These are phyloP conservation scores for Adansonia gregorii DNA, from an alignment of 441 rosid species.

Conservation along the genomic window DNA sequence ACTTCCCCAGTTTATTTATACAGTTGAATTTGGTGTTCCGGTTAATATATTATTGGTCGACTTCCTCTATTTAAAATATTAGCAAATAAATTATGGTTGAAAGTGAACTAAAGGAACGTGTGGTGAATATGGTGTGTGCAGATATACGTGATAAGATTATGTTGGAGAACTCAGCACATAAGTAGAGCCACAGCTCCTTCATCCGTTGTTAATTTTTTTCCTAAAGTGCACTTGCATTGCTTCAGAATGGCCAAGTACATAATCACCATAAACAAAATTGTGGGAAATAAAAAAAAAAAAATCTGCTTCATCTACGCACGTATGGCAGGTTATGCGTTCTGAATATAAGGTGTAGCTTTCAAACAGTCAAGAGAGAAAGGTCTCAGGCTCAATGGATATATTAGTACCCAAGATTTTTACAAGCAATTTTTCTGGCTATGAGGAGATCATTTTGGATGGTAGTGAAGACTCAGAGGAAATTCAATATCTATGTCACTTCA, in stretches of 20 bases:
- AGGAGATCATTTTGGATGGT: constrained; percentile 21
- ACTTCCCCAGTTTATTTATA: constrained; percentile 31
- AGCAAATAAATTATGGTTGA: constrained; percentile 43
- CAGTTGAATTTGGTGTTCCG: constrained; percentile 21
- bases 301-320: not conserved
- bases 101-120: constrained; percentile 47
- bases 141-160: constrained; percentile 57
- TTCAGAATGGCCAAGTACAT: not conserved
- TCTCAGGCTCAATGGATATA: not conserved
- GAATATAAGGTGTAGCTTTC: not conserved
- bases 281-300: not conserved
- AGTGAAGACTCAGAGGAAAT: constrained; percentile 22
- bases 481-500: constrained; percentile 29
- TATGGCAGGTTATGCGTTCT: not conserved
- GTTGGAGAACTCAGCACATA: constrained; percentile 16
- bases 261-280: not conserved
- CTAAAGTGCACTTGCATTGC: constrained; percentile 7
- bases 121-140: constrained; percentile 51
- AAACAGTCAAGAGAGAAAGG: not conserved
- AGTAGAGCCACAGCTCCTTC: constrained; percentile 42
- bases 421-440: constrained; percentile 28
- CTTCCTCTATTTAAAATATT: not conserved
- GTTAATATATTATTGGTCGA: constrained; percentile 15
- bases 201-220: not conserved
- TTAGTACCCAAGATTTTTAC: not conserved